Evolutionary conservation across 2,329 filamentous ascomycete genomes (phyloP).

Genomic region (Aureobasidium uvarum): DNA sequence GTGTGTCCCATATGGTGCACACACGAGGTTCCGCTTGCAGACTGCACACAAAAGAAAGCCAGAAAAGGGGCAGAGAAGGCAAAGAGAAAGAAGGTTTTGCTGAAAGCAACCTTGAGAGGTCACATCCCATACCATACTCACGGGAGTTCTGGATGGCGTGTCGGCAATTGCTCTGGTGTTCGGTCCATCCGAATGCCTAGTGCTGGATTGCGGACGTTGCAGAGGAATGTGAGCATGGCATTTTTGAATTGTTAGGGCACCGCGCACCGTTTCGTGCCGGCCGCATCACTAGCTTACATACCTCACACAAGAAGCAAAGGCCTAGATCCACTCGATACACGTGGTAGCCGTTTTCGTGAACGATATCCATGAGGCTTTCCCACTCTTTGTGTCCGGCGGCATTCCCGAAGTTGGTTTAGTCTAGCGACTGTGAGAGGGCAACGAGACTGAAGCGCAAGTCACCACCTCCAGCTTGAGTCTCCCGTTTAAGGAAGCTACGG

Average conservation of each 20-base stretch:
- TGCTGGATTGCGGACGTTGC: slow-evolving; percentile 3
- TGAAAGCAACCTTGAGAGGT: slow-evolving; percentile 7
- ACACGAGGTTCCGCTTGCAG: slow-evolving; percentile 4
- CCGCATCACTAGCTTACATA: slow-evolving; percentile 4
- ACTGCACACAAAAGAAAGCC: slow-evolving; percentile 7
- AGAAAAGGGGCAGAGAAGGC: background rate
- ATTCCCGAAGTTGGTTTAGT: slow-evolving; percentile 41
- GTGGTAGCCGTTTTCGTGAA: slow-evolving; percentile 10
- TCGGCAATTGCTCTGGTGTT: background rate
- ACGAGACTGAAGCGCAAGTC: slow-evolving; percentile 64
- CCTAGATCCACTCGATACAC: slow-evolving; percentile 7
- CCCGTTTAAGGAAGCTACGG: slow-evolving; percentile 58
- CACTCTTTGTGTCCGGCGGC: background rate
- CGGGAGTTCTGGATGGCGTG: background rate
- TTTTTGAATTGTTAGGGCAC: background rate
- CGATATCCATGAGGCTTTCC: background rate
- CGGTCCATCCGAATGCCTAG: slow-evolving; percentile 1
- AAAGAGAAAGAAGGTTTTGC: slow-evolving; percentile 15
- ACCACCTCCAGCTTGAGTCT: slow-evolving; percentile 54
- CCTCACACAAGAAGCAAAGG: background rate
- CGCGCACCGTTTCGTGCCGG: background rate
- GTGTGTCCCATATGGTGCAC: background rate
- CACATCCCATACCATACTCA: background rate
- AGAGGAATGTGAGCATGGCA: slow-evolving; percentile 13
- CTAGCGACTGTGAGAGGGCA: slow-evolving; percentile 57